Percentiles rank a stretch among this genome's conserved stretches.
Evolutionary conservation across 2,329 filamentous ascomycete genomes (phyloP).

Genomic region (Arachnomyces sp.): DNA sequence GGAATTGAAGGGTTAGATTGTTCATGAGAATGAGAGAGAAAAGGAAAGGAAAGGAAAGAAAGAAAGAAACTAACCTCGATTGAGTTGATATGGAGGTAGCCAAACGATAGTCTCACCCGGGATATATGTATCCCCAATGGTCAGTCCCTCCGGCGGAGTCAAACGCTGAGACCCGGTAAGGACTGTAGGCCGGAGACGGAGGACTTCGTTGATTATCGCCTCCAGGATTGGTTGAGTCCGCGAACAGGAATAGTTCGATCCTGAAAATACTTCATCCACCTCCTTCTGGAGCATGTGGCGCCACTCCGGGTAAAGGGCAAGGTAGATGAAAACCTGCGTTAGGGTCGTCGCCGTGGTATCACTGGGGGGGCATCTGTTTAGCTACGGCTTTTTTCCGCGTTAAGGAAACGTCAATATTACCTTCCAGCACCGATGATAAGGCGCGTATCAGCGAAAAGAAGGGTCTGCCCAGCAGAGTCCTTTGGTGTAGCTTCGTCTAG

Average conservation of each 20-base stretch:
- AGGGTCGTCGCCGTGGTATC: conserved; percentile 38
- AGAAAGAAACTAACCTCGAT: conserved; percentile 15
- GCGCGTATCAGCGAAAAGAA: conserved; percentile 9
- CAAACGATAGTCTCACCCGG: conserved; percentile 16
- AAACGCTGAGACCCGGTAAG: conserved; percentile 28
- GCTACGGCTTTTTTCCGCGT: too few relatives aligned
- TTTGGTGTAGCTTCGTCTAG: neutral
- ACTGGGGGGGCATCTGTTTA: too few relatives aligned
- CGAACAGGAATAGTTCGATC: neutral
- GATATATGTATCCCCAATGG: conserved; percentile 12
- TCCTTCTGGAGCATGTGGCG: conserved; percentile 26
- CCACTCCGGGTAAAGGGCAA: conserved; percentile 22
- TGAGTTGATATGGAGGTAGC: conserved; percentile 17
- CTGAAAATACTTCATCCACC: conserved; percentile 13
- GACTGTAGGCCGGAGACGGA: conserved; percentile 37
- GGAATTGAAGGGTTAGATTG: too few relatives aligned
- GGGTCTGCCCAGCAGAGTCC: conserved; percentile 1
- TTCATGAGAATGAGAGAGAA: too few relatives aligned
- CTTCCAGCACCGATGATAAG: conserved; percentile 28
- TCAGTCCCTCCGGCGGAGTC: conserved; percentile 26
- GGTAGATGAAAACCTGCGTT: conserved; percentile 35
- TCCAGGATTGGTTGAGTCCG: conserved; percentile 23
- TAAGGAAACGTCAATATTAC: neutral
- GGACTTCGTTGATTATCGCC: conserved; percentile 36
- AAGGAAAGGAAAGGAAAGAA: neutral